A percentile compares a stretch with the other conserved stretches of the same genome.
Evolutionary conservation across 148 eudicot genomes (phyloP).

Genomic region (Vaccinium macrocarpon): DNA sequence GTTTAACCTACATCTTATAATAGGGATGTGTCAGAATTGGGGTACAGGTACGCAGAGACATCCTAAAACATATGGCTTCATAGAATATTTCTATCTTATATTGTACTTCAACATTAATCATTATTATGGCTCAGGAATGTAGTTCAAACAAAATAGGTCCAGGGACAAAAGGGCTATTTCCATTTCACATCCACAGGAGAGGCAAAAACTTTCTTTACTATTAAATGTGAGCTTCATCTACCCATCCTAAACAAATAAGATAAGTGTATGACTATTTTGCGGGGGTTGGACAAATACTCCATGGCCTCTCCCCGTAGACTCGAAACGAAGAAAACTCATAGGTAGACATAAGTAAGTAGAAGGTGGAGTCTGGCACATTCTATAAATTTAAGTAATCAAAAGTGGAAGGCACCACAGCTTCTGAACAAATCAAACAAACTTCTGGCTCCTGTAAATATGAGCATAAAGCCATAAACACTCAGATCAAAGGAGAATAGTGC

Average conservation of each 20-base stretch:
- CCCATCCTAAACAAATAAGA: background rate
- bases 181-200: background rate
- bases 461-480: too few relatives aligned
- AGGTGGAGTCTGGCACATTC: background rate
- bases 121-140: background rate
- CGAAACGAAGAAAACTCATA: background rate
- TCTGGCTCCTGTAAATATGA: background rate
- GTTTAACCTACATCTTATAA: background rate
- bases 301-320: background rate
- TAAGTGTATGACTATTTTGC: background rate
- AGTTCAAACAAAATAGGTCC: background rate
- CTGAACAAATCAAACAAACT: too few relatives aligned
- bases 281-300: background rate
- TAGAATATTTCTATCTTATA: background rate
- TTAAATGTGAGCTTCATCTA: background rate
- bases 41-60: background rate
- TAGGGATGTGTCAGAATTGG: background rate
- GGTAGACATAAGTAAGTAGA: background rate
- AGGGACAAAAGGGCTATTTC: background rate
- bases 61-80: background rate
- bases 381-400: background rate
- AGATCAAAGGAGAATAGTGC: background rate
- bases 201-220: background rate
- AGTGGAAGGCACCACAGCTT: background rate
- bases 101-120: background rate